Base-by-base conservation (phyloP, 768 basidiomycete species). In the Xerocomus potaroensis region DNA sequence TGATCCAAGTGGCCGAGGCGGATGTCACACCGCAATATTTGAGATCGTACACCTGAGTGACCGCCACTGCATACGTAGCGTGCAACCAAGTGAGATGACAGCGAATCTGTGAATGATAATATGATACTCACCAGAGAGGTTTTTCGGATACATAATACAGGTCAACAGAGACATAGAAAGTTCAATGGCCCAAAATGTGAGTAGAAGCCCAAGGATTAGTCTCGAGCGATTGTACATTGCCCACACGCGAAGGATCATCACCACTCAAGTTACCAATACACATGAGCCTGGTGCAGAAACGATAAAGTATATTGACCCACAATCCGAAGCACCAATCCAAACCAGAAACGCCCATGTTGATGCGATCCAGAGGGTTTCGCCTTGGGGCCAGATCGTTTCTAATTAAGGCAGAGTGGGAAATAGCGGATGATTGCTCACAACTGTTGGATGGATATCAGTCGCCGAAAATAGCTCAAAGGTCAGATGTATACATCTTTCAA, bases 191-290 rank as follows among this genome's bases (percentile, higher is more conserved):
- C 42, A 51, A 15, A 35, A 15, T 1, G 16, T 34, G 26, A 51
- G 41, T 5, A 51, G 41, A 5, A 39, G 4, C 0, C 35, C 24
- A 19, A 49, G 52, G n/a, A 53, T 35, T 12, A 36, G 2, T 24
- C 37, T 43, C 22, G 45, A 53, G 12, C 37, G 41, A 26, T 50
- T 38, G 12, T 47, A 50, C 45, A 53, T 49, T 18, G 48, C 52
- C 37, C 48, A 50, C 8, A 39, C 41, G 8, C 52, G 44, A 21
- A 53, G 37, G 8, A 50, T 43, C 48, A 53, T 50, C 14, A 43
- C 41, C 27, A 49, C 52, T 53, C 15, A 16, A 34, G 16, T 23
- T 21, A 12, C 1, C 11, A 11, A 30, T 26, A 39, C 8, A n/a
- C 14, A 4, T 6, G 5, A 31, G n/a, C 5, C 4, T n/a, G 26